Base-by-base conservation (phyloP, 768 basidiomycete genomes). In the Coprinopsis cinerea region DNA sequence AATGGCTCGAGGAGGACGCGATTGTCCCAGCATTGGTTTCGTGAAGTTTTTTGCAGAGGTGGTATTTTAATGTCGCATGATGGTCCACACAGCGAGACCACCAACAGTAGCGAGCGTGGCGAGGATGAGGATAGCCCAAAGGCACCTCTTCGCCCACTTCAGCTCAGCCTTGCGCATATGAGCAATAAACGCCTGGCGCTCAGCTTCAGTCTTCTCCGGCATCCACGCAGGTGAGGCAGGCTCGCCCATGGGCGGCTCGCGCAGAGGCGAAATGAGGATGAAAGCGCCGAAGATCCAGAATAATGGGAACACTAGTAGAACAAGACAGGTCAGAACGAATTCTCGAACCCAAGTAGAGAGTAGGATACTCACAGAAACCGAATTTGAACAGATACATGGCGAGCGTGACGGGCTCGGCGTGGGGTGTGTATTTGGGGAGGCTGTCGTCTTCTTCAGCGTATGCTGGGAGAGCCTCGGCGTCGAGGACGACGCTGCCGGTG, bases 381-480 rank as follows among this genome's bases (percentile, higher is more conserved):
- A 81, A 82, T 57, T 76, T 77, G 67, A 83, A 83, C 40, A 83
- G 63, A 59, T 75, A 79, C 64, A 75, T 73, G 4, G 81, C 78
- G 43, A 82, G 74, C 22, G 80, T 83, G 3, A 70, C 62, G 26
- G 73, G 71, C 65, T 83, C 79, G 18, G 67, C 64, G 48, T 68
- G 64, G 5, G 60, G 55, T 20, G 68, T 60, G 60, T 66, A 72
- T 32, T 61, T 67, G 34, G 69, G 74, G 25, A 62, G 61, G 20
- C 63, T 57, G 18, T 53, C 67, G 49, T 57, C 65, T 26, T 76
- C 72, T 43, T 68, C 73, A 5, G 65, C 65, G 54, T 79, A 81
- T 14, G 76, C 62, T 2, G 77, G 79, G 9, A 61, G 49, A 5
- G 22, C 42, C n/a, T 53, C 49, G 23, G 37, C 55, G 14, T 67